Evolutionary conservation across 176 grass and related monocot species (phyloP).

Genomic region (Themeda triandra): DNA sequence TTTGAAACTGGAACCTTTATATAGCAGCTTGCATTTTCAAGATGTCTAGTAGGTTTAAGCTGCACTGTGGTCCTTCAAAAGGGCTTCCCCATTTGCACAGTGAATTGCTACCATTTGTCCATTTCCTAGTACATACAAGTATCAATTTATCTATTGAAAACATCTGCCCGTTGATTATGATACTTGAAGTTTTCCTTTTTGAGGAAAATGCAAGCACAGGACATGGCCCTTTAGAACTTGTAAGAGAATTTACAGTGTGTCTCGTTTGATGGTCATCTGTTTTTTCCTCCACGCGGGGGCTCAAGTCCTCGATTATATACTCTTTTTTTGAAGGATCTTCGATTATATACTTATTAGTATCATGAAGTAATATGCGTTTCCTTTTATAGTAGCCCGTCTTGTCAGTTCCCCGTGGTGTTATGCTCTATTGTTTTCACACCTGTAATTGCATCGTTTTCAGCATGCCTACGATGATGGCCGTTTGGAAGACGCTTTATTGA

Average conservation of each 20-base stretch:
- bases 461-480: conserved; percentile 77
- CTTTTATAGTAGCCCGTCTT: neutral
- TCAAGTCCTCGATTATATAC: neutral
- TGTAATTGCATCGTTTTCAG: conserved; percentile 40
- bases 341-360: neutral
- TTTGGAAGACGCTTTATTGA: conserved; percentile 67
- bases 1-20: conserved; percentile 1
- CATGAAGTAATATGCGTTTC: neutral
- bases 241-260: neutral
- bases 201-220: neutral
- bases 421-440: neutral
- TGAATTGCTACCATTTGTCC: neutral
- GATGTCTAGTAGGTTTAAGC: neutral
- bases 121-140: neutral
- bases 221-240: neutral
- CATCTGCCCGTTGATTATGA: neutral
- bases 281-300: neutral
- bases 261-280: neutral
- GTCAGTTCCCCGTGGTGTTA: neutral
- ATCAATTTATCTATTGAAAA: neutral
- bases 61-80: neutral
- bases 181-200: neutral
- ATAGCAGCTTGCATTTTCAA: neutral
- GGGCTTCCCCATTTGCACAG: neutral
- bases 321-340: no score